Base-by-base conservation (phyloP, 768 basidiomycete species). In the Rickenella mellea region DNA sequence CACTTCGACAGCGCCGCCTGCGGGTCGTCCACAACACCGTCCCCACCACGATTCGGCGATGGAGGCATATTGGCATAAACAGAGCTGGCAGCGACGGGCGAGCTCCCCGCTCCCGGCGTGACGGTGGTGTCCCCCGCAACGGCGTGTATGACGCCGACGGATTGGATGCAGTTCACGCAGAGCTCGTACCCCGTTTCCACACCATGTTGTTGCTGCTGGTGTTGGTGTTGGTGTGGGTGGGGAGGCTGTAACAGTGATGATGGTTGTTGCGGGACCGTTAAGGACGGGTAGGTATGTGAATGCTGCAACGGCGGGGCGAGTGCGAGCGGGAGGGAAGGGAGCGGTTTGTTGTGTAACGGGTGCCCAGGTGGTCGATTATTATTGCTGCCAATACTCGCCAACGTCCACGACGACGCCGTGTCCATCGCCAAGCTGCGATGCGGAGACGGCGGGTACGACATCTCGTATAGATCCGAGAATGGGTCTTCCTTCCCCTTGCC, bases 141-240 rank as follows among this genome's bases (percentile, higher is more conserved):
- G 0, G 87, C 81, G 56, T 96, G 93, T 30, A 70, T 67, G 21
- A 90, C 73, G 11, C 92, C 92, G 17, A 75, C 80, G 6, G 70
- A 64, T 55, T 86, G 83, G 29, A 97, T 70, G 55, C 92, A 97
- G 5, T 65, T 69, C 0, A 77, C 69, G 57, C 92, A 97, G 24
- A 96, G 75, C 58, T 96, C 92, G 55, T 83, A 94, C 1, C 90
- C 91, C 6, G 17, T n/a, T n/a, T n/a, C n/a, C n/a, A n/a, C n/a
- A n/a, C 8, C 27, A 41, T 6, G 27, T 32, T 10, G 39, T 28
- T 15, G 48, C 43, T 4, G 29, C 35, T 11, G 24, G 30, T 22
- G 15, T 40, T 11, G 25, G n/a, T 11, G 43, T 22, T 8, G 47
- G 46, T 10, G 48, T 41, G 2, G 43, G 40, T 3, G 55, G 48